These are phyloP conservation scores for Antitrichia curtipendula DNA, from an alignment of 225 moss, liverwort and hornwort species.

Conservation along the genomic window DNA sequence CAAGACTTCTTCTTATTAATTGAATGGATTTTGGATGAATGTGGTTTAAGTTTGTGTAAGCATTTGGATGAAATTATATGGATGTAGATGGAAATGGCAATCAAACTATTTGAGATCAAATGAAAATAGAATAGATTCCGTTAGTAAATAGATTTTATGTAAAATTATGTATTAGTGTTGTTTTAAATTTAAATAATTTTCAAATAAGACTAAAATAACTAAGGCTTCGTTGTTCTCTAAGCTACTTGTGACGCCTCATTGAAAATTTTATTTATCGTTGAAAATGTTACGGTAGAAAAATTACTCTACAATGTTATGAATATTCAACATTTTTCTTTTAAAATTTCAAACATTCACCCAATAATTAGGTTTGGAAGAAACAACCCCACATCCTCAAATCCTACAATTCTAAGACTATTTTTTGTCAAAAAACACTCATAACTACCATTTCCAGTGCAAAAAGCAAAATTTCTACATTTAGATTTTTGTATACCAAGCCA, in stretches of 20 bases:
- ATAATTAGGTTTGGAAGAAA: neutral
- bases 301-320: rapidly evolving
- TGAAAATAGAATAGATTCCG: rapidly evolving
- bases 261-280: rapidly evolving
- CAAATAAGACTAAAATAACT: neutral
- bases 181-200: neutral
- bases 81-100: rapidly evolving
- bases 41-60: rapidly evolving
- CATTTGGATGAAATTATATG: no score
- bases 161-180: neutral
- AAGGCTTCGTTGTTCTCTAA: rapidly evolving
- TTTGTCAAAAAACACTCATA: neutral
- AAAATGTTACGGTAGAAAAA: neutral
- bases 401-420: neutral
- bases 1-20: rapidly evolving
- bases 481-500: rapidly evolving
- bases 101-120: neutral
- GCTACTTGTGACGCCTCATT: rapidly evolving
- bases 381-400: neutral
- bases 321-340: neutral
- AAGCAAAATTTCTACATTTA: neutral
- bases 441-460: neutral
- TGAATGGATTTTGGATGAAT: neutral
- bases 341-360: neutral
- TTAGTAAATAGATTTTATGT: rapidly evolving